A percentile compares a stretch with the other conserved stretches of the same genome.
Conservation (phyloP, 768 basidiomycete genomes). For the Hypholoma fasciculare region DNA sequence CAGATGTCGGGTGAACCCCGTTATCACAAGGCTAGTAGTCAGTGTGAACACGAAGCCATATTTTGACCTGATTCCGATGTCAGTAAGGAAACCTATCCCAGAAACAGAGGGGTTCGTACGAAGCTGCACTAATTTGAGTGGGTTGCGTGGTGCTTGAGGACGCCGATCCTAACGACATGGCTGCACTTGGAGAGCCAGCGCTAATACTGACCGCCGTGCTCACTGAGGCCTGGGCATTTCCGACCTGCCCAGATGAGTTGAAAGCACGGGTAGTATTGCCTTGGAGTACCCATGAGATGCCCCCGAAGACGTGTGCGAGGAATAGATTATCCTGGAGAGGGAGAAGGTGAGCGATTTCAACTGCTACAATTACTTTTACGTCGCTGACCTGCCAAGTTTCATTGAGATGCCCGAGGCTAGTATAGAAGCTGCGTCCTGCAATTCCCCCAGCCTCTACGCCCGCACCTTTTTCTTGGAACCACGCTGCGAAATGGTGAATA, state of each 20-base stretch:
- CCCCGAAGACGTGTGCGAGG: slow-evolving; percentile 71
- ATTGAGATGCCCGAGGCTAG: slow-evolving; percentile 75
- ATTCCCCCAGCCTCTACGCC: slow-evolving; percentile 50
- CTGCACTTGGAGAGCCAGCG: background rate
- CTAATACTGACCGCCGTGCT: background rate
- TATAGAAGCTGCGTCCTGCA: slow-evolving; percentile 83
- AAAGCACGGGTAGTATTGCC: slow-evolving; percentile 72
- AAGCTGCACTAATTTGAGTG: too few relatives aligned
- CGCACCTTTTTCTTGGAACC: slow-evolving; percentile 79
- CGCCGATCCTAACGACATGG: background rate
- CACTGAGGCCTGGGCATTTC: slow-evolving; percentile 29
- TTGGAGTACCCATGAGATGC: slow-evolving; percentile 71
- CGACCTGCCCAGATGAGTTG: slow-evolving; percentile 60
- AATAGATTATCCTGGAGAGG: slow-evolving; percentile 60
- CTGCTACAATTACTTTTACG: background rate
- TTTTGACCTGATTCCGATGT: too few relatives aligned
- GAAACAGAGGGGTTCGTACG: too few relatives aligned
- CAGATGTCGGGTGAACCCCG: too few relatives aligned
- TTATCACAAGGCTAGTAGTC: too few relatives aligned
- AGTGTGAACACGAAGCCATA: too few relatives aligned
- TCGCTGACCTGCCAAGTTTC: slow-evolving; percentile 73
- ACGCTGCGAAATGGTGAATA: slow-evolving; percentile 46
- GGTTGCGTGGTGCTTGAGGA: too few relatives aligned
- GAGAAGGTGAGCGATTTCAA: background rate
- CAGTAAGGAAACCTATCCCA: too few relatives aligned